phyloP scores from a whole-genome alignment of 2,329 filamentous ascomycete species.

The Colletotrichum musae region DNA sequence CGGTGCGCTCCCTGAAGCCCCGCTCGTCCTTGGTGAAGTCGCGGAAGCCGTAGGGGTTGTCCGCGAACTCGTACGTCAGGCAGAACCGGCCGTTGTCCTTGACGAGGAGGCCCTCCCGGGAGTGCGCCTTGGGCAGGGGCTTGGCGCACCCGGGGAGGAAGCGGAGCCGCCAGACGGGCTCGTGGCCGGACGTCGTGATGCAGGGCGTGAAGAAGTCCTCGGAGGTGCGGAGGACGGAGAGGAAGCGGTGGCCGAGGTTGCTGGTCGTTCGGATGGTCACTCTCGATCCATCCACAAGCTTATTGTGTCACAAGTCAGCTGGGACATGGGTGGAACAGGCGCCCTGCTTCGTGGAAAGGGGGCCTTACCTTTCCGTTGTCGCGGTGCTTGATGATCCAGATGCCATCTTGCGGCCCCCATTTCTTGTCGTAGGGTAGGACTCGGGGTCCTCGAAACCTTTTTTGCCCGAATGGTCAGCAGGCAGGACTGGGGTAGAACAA shows the following conservation, averaged over 20 bases:
- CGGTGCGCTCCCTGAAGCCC: slow-evolving; percentile 8
- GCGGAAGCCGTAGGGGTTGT: slow-evolving; percentile 7
- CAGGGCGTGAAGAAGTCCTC: slow-evolving; percentile 24
- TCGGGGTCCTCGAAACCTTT: slow-evolving; percentile 15
- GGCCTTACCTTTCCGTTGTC: background rate
- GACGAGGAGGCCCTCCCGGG: background rate
- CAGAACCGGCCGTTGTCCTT: slow-evolving; percentile 2
- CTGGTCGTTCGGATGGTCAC: slow-evolving; percentile 8
- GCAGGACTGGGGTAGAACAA: no score
- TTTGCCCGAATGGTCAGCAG: no score
- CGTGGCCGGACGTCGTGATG: slow-evolving; percentile 17
- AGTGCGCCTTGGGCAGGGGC: background rate
- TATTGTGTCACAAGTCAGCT: no score
- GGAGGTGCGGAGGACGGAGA: slow-evolving; percentile 26
- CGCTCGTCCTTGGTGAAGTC: background rate
- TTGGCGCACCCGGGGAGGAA: background rate
- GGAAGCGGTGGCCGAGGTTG: background rate
- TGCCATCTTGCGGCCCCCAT: slow-evolving; percentile 1
- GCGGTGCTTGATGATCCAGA: slow-evolving; percentile 23
- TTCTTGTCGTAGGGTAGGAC: slow-evolving; percentile 1
- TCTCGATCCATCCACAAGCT: slow-evolving; percentile 13
- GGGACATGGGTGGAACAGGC: background rate
- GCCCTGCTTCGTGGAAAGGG: no score
- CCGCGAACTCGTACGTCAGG: slow-evolving; percentile 21
- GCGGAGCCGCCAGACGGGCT: slow-evolving; percentile 20